phyloP scores from a whole-genome alignment of 2,329 filamentous ascomycete genomes.

The Cladosporium sp. region DNA sequence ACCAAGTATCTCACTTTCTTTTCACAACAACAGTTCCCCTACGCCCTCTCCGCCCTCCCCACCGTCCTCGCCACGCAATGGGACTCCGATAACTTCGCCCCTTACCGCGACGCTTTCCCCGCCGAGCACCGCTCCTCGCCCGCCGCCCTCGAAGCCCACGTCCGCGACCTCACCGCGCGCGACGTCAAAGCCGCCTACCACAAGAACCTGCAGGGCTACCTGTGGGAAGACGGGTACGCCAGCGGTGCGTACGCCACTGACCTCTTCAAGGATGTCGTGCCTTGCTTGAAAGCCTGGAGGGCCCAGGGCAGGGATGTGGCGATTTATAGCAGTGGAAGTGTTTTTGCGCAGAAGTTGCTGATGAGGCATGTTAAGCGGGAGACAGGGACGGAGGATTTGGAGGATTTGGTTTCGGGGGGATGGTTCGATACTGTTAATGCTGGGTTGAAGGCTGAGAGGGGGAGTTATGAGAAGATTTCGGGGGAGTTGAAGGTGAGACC shows the following conservation, averaged over 20 bases:
- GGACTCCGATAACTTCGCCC: slow-evolving; percentile 64
- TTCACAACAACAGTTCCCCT: slow-evolving; percentile 66
- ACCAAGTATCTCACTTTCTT: not conserved
- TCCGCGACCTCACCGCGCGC: slow-evolving; percentile 67
- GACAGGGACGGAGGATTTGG: slow-evolving; percentile 60
- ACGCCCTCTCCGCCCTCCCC: slow-evolving; percentile 69
- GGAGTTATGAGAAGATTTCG: slow-evolving; percentile 69
- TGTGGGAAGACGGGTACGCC: slow-evolving; percentile 75
- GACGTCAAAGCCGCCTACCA: slow-evolving; percentile 77
- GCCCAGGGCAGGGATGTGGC: slow-evolving; percentile 59
- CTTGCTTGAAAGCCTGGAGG: slow-evolving; percentile 54
- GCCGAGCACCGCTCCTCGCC: slow-evolving; percentile 61
- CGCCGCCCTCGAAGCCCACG: slow-evolving; percentile 64
- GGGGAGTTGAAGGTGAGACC: slow-evolving; percentile 42
- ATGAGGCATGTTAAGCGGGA: slow-evolving; percentile 60
- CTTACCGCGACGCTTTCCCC: slow-evolving; percentile 73
- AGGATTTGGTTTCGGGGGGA: slow-evolving; percentile 56
- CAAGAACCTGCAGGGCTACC: slow-evolving; percentile 76
- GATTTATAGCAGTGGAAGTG: slow-evolving; percentile 81
- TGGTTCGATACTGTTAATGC: slow-evolving; percentile 84
- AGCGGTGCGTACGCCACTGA: slow-evolving; percentile 70
- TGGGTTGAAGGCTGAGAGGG: slow-evolving; percentile 67
- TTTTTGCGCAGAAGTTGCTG: slow-evolving; percentile 77
- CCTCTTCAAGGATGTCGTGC: slow-evolving; percentile 73
- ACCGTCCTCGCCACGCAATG: slow-evolving; percentile 66